phyloP scores from a whole-genome alignment of 768 basidiomycete genomes.

The Sutorius australiensis region DNA sequence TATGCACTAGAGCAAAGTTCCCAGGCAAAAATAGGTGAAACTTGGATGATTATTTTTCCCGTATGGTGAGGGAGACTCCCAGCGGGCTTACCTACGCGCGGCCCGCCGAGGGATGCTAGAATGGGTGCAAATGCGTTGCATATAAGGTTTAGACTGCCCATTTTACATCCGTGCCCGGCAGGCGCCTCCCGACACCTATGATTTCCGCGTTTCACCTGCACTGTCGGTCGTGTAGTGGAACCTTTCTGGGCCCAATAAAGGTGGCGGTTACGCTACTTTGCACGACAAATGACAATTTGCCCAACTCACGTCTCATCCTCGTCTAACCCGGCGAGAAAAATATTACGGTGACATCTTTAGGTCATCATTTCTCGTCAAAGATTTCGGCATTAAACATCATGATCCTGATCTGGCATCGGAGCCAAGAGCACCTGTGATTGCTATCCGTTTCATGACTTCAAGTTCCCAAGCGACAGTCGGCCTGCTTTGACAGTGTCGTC shows the following conservation, averaged over 20 bases:
- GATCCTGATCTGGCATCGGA: conserved; percentile 1
- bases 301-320: background rate
- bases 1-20: background rate
- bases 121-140: background rate
- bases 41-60: conserved; percentile 14
- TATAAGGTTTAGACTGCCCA: background rate
- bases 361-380: background rate
- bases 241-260: background rate
- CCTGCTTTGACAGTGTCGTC: background rate
- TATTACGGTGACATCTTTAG: background rate
- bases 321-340: background rate
- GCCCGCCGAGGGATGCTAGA: background rate
- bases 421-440: background rate
- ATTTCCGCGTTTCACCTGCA: background rate
- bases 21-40: conserved; percentile 14
- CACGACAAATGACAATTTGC: background rate
- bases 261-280: background rate
- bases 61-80: conserved; percentile 1
- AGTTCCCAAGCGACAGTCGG: background rate
- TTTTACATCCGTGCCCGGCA: background rate
- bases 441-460: conserved; percentile 1
- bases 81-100: conserved; percentile 13
- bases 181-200: background rate
- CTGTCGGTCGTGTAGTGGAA: background rate
- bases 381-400: background rate